Conservation (phyloP, 2,329 filamentous ascomycete species). For the Neopestalotiopsis rosae region DNA sequence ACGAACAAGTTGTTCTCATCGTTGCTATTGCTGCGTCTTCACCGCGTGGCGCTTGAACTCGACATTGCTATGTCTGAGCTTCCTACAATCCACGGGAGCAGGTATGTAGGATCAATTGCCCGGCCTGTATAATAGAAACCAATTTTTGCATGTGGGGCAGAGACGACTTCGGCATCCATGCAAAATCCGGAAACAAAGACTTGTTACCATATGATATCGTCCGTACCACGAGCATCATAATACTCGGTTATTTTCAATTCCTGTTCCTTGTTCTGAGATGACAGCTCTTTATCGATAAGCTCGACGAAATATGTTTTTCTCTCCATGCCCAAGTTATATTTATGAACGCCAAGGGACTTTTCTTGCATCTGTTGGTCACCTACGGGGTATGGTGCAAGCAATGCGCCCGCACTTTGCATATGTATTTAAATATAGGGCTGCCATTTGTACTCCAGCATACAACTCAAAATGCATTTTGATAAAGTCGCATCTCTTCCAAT, state of each 20-base stretch:
- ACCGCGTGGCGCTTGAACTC: neutral
- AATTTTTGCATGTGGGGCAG: neutral
- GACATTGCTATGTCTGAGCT: neutral
- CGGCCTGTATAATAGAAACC: neutral
- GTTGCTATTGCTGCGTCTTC: too few relatives aligned
- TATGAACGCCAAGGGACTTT: neutral
- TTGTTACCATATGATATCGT: neutral
- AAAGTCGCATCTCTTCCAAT: too few relatives aligned
- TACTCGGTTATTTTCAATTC: neutral
- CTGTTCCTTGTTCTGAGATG: neutral
- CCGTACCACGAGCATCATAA: neutral
- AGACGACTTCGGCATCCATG: neutral
- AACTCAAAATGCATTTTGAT: too few relatives aligned
- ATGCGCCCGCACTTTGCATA: conserved; percentile 4
- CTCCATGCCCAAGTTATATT: neutral
- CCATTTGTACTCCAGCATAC: too few relatives aligned
- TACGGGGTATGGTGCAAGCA: conserved; percentile 1
- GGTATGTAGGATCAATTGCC: neutral
- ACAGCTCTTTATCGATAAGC: neutral
- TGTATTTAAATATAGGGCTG: too few relatives aligned
- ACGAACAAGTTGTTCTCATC: too few relatives aligned
- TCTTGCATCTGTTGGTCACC: neutral
- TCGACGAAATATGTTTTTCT: neutral
- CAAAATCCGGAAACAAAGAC: neutral
- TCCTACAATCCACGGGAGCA: neutral